Conservation (phyloP, 192 early-diverging fungal genomes). For the Backusella luteola region DNA sequence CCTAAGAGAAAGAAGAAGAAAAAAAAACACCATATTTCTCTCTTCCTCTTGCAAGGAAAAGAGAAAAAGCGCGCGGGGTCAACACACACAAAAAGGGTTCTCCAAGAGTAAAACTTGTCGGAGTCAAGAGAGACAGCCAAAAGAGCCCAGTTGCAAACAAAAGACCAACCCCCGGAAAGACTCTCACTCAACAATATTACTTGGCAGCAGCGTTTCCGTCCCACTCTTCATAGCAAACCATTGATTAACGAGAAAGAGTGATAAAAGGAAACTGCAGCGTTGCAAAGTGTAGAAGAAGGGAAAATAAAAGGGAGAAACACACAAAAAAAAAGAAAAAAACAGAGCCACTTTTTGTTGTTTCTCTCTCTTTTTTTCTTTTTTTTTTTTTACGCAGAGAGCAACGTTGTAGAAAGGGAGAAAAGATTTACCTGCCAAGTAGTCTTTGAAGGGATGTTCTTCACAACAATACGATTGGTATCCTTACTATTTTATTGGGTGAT, state of each 20-base stretch:
- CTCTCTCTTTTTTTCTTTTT: not conserved
- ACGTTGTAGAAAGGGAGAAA: conserved; percentile 24
- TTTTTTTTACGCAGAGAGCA: conserved; percentile 8
- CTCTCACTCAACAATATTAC: not conserved
- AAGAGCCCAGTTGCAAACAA: conserved; percentile 8
- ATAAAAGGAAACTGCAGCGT: not conserved
- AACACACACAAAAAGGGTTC: not conserved
- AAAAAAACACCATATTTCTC: not conserved
- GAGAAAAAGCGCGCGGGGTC: not conserved
- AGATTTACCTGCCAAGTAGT: conserved; percentile 82
- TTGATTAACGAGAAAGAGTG: not conserved
- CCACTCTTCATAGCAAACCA: not conserved
- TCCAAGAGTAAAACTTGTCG: not conserved
- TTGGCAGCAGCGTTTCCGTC: not conserved
- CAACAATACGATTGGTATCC: conserved; percentile 60
- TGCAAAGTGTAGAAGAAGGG: not conserved
- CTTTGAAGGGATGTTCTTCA: conserved; percentile 79
- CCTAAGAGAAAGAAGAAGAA: not conserved
- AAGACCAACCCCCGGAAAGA: conserved; percentile 8
- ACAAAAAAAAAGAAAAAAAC: conserved; percentile 8
- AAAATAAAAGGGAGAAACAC: not conserved
- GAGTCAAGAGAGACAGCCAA: conserved; percentile 20
- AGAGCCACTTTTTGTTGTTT: not conserved
- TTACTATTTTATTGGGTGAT: not conserved
- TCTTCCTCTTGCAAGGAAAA: not conserved